phyloP scores from a whole-genome alignment of 306 rosid species.

The Styphnolobium japonicum region DNA sequence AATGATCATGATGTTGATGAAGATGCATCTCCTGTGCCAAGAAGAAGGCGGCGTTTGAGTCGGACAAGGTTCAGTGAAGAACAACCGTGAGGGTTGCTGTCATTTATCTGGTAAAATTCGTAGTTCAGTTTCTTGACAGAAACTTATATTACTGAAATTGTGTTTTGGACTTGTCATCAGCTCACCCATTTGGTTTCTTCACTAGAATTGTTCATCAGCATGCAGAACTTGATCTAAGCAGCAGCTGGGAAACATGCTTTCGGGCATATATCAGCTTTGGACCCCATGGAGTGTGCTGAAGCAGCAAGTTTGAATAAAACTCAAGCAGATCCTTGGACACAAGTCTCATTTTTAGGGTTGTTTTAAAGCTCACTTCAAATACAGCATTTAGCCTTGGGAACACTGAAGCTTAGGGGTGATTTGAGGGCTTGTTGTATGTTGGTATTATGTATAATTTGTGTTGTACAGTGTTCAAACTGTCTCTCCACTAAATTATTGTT shows the following conservation, averaged over 20 bases:
- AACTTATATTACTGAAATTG: slow-evolving; percentile 30
- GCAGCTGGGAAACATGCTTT: slow-evolving; percentile 23
- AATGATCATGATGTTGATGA: slow-evolving; percentile 38
- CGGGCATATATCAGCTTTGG: slow-evolving; percentile 23
- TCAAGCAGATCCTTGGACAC: background rate
- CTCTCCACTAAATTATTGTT: background rate
- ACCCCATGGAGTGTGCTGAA: slow-evolving; percentile 7
- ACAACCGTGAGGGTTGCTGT: slow-evolving; percentile 38
- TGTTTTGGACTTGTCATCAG: slow-evolving; percentile 22
- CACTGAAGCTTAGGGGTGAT: slow-evolving; percentile 12
- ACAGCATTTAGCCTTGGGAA: slow-evolving; percentile 16
- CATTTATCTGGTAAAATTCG: slow-evolving; percentile 51
- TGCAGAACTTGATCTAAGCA: slow-evolving; percentile 25
- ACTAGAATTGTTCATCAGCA: slow-evolving; percentile 42
- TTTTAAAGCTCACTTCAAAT: background rate
- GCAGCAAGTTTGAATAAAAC: slow-evolving; percentile 31
- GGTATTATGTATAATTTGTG: background rate
- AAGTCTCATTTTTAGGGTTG: slow-evolving; percentile 18
- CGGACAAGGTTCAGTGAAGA: slow-evolving; percentile 68
- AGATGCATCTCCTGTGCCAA: slow-evolving; percentile 60
- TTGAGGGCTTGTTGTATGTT: slow-evolving; percentile 25
- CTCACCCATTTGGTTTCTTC: slow-evolving; percentile 45
- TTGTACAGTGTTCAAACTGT: background rate
- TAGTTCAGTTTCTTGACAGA: slow-evolving; percentile 20
- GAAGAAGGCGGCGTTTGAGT: slow-evolving; percentile 71